Base-by-base conservation (phyloP, 306 rosid species). In the Betula pendula region DNA sequence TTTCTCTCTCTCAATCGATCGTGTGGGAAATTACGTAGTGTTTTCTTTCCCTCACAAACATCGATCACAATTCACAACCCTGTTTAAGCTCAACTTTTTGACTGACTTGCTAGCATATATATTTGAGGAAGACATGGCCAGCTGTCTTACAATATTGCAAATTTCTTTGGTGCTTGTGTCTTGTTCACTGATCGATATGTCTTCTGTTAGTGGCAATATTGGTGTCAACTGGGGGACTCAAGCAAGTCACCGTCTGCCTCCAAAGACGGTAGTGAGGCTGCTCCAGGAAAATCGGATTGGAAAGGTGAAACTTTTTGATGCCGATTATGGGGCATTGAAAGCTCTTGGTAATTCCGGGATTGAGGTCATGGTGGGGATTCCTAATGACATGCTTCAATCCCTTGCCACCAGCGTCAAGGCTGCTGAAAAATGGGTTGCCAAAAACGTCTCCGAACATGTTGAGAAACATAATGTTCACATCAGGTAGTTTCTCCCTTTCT, bases 141-240 rank as follows among this genome's bases (percentile, higher is more conserved):
- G n/a, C n/a, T n/a, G n/a, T n/a, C n/a, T n/a, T n/a, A n/a, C n/a
- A n/a, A n/a, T n/a, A n/a, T n/a, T n/a, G n/a, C n/a, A n/a, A n/a
- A n/a, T 70, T 25, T 27, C 47, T 27, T 74, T 78, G 70, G 12
- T 75, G 38, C 63, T 75, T 16, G 19, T 78, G 20, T 27, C 1
- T 5, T 38, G 52, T 1, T 78, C 67, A 40, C n/a, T n/a, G n/a
- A 33, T 74, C 66, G 5, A 4, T 6, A 12, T 73, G n/a, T 43
- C 71, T 42, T 50, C 51, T 7, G 88, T 68, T 74, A 66, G 75
- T 44, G 85, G n/a, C n/a, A n/a, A 38, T 35, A 82, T 87, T 12
- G 90, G 88, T 13, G 88, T 84, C 53, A 87, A 87, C 86, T 87
- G 88, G 88, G 90, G 90, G 4, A 87, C 86, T 4, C 90, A 87